Conservation (phyloP, 1,284 basidiomycete species). For the Neolentinus lepideus region DNA sequence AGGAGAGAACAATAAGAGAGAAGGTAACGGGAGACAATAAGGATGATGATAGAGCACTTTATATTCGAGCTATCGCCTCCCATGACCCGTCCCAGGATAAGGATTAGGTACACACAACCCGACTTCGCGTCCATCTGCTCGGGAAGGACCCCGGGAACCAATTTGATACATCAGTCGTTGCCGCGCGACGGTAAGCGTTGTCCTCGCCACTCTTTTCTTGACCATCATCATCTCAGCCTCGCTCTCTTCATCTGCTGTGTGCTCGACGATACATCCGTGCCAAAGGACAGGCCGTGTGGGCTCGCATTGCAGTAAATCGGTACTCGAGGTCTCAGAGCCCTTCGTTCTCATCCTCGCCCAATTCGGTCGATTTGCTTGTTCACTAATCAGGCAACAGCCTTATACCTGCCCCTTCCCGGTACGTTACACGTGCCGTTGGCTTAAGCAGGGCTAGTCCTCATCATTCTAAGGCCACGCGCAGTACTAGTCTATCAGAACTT, state of each 20-base stretch:
- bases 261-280: no score
- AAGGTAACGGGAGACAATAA: neutral
- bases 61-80: neutral
- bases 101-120: neutral
- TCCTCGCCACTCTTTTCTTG: neutral
- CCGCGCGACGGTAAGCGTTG: neutral
- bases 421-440: constrained; percentile 10
- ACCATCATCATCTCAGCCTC: neutral
- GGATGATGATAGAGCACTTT: neutral
- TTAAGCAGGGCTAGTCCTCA: neutral
- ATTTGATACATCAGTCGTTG: neutral
- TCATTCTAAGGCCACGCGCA: neutral
- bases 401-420: neutral
- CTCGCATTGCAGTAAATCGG: neutral
- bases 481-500: neutral
- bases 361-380: neutral
- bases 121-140: neutral
- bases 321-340: neutral
- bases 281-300: neutral
- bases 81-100: neutral
- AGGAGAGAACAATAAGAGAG: neutral
- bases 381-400: neutral
- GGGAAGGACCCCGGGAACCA: constrained; percentile 1
- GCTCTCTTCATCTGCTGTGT: neutral
- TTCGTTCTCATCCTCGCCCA: neutral